phyloP scores from a whole-genome alignment of 2,329 filamentous ascomycete genomes.

The Fusarium torulosum region DNA sequence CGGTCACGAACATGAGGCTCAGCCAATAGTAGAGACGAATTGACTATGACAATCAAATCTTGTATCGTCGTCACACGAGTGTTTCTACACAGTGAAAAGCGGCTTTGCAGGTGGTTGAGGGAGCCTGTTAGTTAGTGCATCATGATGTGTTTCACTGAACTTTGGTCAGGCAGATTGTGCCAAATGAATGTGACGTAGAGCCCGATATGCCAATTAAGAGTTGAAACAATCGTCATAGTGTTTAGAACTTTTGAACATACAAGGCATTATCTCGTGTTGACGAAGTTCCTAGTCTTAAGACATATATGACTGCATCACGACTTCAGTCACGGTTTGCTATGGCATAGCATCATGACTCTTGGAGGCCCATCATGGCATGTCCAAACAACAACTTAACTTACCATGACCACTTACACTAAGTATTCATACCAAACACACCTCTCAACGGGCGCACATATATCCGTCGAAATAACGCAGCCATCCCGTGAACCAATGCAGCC shows the following conservation, averaged over 20 bases:
- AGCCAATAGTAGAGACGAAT: conserved; percentile 5
- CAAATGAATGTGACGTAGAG: background rate
- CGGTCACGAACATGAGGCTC: background rate
- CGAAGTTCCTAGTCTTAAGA: background rate
- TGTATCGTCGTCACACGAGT: background rate
- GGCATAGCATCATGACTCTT: conserved; percentile 5
- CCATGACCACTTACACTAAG: background rate
- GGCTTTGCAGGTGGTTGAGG: conserved; percentile 7
- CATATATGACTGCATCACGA: background rate
- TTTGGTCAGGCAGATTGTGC: background rate
- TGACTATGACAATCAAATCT: background rate
- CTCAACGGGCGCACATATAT: conserved; percentile 1
- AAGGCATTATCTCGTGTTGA: background rate
- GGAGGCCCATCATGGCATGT: background rate
- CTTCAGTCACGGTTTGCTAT: background rate
- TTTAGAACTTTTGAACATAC: background rate
- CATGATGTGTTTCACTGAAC: background rate
- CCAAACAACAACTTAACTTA: background rate
- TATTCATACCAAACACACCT: background rate
- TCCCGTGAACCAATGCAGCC: conserved; percentile 12
- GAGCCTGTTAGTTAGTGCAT: background rate
- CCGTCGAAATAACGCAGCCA: background rate
- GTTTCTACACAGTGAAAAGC: no score
- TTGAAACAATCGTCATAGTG: background rate
- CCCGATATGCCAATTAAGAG: background rate